Base-by-base conservation (phyloP, 495 filamentous ascomycete genomes). In the Acidiella bohemica region DNA sequence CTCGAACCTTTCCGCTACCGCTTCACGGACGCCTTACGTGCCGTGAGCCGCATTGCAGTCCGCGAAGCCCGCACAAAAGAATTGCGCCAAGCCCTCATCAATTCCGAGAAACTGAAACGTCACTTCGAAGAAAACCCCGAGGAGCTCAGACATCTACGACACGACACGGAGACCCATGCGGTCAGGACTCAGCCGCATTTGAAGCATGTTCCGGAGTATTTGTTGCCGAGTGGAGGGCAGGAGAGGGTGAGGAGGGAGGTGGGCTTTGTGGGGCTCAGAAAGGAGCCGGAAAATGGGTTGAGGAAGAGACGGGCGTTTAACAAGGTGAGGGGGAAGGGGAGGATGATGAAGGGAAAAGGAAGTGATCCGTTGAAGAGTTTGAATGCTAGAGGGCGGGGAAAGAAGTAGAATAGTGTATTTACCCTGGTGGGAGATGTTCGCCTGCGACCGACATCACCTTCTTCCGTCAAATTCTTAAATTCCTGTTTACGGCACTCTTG, bases 81-180 rank as follows among this genome's bases (percentile, higher is more conserved):
- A 57, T 70, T 99, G 38, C 70, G 81, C 14, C 76, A 86, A 56
- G 92, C 96, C 55, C 66, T 99, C 21, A 64, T 95, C 43, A 85
- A 87, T 58, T 85, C 78, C 50, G 87, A 95, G 58, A 94, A 92
- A 55, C 61, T 97, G 40, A 87, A 87, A 61, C 70, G 90, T 42
- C 84, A 93, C 63, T 96, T 95, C 54, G 90, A 96, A 55, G 90
- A 99, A 60, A 95, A 96, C 58, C 90, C 90, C 0, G 75, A 76
- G 6, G 87, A 95, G 54, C 62, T 95, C 29, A 70, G 77, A 16
- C 81, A 90, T 55, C 66, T 99, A 36, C 70, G 90, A 20, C 90
- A 99, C 55, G 92, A 99, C 56, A 80, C 76, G 8, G 90, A 94
- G 59, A 26, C 43, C 3, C 75, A 84, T 45, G 69, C 77, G 16